Percentiles rank a stretch among this genome's conserved stretches.
These are phyloP conservation scores for apple (Malus domestica) DNA, from an alignment of 306 rosid species.

Conservation along the genomic window ASM211411v1 NC_041789.1:21886001-21886500, in stretches of 20 bases:
- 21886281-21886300: not conserved
- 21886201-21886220: slow-evolving; percentile 25
- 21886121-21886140: slow-evolving; percentile 26
- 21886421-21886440: not conserved
- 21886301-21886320: not conserved
- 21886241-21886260: not conserved
- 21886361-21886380: not conserved
- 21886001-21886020: slow-evolving; percentile 40
- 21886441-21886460: not conserved
- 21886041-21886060: slow-evolving; percentile 36
- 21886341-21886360: not conserved
- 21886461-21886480: not conserved
- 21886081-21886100: slow-evolving; percentile 33
- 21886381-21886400: not conserved
- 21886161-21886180: slow-evolving; percentile 12
- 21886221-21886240: not conserved
- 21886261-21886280: not conserved
- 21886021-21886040: slow-evolving; percentile 41
- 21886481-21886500: not conserved
- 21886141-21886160: slow-evolving; percentile 26
- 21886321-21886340: not conserved
- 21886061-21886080: slow-evolving; percentile 35
- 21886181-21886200: slow-evolving; percentile 43
- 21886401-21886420: not conserved
- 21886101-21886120: slow-evolving; percentile 25